A percentile compares a stretch with the other conserved stretches of the same genome.
These are phyloP conservation scores for Corylus americana DNA, from an alignment of 306 rosid genomes.

Conservation along the genomic window DNA sequence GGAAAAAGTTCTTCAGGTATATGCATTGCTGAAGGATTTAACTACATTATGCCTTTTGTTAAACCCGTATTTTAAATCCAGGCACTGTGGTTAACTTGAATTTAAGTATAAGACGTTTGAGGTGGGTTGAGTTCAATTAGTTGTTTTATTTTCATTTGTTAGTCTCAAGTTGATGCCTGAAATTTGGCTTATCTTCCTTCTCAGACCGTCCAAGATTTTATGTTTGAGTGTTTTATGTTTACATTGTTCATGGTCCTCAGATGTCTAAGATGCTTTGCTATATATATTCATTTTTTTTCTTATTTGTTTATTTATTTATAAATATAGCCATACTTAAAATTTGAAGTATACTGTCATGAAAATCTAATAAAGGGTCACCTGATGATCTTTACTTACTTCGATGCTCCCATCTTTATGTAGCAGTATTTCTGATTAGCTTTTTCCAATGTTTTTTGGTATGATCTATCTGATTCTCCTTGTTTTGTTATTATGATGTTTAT, in stretches of 20 bases:
- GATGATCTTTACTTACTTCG: not conserved
- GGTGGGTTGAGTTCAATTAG: not conserved
- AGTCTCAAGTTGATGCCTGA: not conserved
- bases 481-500: not conserved
- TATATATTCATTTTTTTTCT: not conserved
- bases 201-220: not conserved
- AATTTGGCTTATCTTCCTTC: not conserved
- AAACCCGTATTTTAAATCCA: not conserved
- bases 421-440: not conserved
- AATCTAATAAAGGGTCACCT: not conserved
- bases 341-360: not conserved
- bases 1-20: slow-evolving; percentile 89
- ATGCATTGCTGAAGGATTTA: slow-evolving; percentile 10
- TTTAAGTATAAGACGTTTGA: not conserved
- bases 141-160: not conserved
- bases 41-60: slow-evolving; percentile 2
- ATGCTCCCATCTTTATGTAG: not conserved
- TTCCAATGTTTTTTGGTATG: not conserved
- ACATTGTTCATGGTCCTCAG: too few species aligned
- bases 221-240: not conserved
- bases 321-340: not conserved
- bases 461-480: not conserved
- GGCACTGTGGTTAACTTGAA: slow-evolving; percentile 10
- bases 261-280: not conserved
- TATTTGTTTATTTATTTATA: not conserved